Evolutionary conservation across 2,329 filamentous ascomycete genomes (phyloP).

Genomic region (Colletotrichum melonis): DNA sequence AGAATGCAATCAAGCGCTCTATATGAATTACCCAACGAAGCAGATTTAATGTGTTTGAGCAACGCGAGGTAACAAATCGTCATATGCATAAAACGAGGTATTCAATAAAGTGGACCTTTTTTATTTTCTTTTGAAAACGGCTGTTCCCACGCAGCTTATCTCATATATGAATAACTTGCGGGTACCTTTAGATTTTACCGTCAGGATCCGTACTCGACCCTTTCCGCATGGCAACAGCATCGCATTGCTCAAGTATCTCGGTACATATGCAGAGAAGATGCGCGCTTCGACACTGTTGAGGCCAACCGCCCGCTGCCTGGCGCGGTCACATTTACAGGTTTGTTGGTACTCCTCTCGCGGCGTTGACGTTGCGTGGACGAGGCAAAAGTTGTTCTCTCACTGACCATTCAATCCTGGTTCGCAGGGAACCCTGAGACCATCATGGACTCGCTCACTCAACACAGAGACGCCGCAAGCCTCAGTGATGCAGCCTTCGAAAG

Average conservation of each 20-base stretch:
- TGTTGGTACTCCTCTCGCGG: background rate
- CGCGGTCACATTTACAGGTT: constrained; percentile 7
- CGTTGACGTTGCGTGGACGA: background rate
- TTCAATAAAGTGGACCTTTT: background rate
- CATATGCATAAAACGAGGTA: background rate
- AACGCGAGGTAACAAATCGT: background rate
- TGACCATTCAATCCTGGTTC: background rate
- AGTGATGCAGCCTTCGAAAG: background rate
- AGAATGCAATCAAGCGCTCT: background rate
- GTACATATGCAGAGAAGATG: constrained; percentile 15
- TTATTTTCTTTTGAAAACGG: background rate
- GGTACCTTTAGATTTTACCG: constrained; percentile 17
- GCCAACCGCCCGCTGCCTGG: constrained; percentile 6
- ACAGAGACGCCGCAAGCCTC: background rate
- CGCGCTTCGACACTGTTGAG: constrained; percentile 22
- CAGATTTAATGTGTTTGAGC: background rate
- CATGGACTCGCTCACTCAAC: constrained; percentile 14
- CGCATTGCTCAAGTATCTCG: background rate
- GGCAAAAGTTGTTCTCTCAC: background rate
- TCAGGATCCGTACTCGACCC: background rate
- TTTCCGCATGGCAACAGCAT: background rate
- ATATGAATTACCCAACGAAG: background rate
- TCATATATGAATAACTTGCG: constrained; percentile 1
- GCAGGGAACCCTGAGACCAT: constrained; percentile 6
- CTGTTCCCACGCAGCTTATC: background rate